Evolutionary conservation across 805 yeast species (phyloP), one percentile per base, ranked within the genome.

Genomic region (Cyberlindnera mississippiensis): DNA sequence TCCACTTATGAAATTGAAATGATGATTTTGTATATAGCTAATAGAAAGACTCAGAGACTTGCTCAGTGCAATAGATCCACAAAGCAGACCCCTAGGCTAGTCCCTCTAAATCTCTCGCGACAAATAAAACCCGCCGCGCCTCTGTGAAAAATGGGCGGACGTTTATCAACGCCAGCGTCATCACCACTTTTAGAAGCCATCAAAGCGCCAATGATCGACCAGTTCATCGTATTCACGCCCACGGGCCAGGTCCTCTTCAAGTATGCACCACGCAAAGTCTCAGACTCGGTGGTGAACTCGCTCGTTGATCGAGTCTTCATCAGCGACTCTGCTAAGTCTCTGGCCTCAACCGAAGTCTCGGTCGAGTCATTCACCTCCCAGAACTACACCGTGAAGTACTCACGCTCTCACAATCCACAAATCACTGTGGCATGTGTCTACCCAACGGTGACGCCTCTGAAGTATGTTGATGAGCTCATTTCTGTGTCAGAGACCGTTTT

Each of bases 241-340:
- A 70, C 76, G 9, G 85, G 85, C 1, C 56, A 69, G 10, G 79
- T 79, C 18, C 61, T 71, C 13, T 78, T 72, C 71, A 68, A 69
- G 51, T 59, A 70, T 42, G 66, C 70, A 24, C 62, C 67, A 3
- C 66, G 51, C 52, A 64, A 60, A 46, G 64, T 73, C 14, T 60
- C 77, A 1, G 63, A 61, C 13, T 35, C 62, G 2, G 62, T 73
- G 1, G 57, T 75, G 38, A 77, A 76, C 50, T 57, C 71, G 8
- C 66, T 80, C 31, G 68, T 80, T 34, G 61, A 72, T n/a, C 69
- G 69, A 29, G 69, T 69, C 18, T 66, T 78, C 49, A 70, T 80
- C 42, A 61, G 69, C 5, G 70, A 67, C 41, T 45, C 50, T 16
- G 47, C 57, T 29, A 49, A 50, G 24, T 48, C 54, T 13, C 42